Conservation (phyloP, 2,329 filamentous ascomycete genomes). For the Pseudopithomyces chartarum region DNA sequence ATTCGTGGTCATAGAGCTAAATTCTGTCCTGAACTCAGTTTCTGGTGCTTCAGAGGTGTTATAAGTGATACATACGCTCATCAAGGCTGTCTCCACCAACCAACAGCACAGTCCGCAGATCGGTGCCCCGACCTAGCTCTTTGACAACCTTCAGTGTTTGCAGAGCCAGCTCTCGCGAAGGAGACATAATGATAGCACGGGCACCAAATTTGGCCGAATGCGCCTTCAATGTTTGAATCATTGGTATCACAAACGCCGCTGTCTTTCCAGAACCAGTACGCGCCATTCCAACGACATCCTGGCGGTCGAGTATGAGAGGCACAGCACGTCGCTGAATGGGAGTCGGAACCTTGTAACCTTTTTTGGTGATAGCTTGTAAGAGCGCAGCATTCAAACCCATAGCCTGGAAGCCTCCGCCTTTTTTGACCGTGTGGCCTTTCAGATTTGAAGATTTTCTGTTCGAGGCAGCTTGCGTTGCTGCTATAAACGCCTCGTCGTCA, state of each 20-base stretch:
- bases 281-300: constrained; percentile 99
- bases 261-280: constrained; percentile 99
- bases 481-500: constrained; percentile 87
- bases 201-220: constrained; percentile 88
- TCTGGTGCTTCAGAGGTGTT: not conserved
- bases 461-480: constrained; percentile 80
- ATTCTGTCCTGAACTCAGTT: constrained; percentile 56
- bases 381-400: constrained; percentile 87
- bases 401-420: constrained; percentile 93
- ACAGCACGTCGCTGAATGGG: constrained; percentile 98
- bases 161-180: constrained; percentile 89
- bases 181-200: constrained; percentile 85
- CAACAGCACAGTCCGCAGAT: constrained; percentile 85
- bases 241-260: constrained; percentile 95
- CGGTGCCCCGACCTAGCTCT: constrained; percentile 87
- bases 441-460: constrained; percentile 84
- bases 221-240: constrained; percentile 90
- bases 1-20: constrained; percentile 88
- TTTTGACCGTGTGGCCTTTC: constrained; percentile 86
- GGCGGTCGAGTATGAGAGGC: constrained; percentile 83
- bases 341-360: constrained; percentile 94
- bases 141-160: constrained; percentile 97
- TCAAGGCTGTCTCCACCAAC: constrained; percentile 96
- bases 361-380: constrained; percentile 87
- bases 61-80: constrained; percentile 60